These are phyloP conservation scores for Primulina huaijiensis DNA, from an alignment of 257 asterid species.

Conservation along the genomic window DNA sequence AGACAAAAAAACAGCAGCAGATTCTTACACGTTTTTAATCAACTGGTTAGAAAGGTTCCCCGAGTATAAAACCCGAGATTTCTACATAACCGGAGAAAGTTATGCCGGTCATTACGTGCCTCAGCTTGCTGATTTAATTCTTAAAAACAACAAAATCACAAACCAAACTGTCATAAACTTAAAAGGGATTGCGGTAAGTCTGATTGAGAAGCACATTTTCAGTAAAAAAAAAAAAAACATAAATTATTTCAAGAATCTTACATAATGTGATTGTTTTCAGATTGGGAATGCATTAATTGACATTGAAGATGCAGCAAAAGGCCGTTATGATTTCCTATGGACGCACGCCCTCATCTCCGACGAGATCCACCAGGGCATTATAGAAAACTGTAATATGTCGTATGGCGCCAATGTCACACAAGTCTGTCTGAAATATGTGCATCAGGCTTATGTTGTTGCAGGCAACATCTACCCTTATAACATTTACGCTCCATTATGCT, in stretches of 20 bases:
- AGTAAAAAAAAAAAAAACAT: background rate
- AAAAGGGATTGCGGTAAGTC: slow-evolving; percentile 56
- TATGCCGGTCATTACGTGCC: slow-evolving; percentile 63
- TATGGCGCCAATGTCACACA: slow-evolving; percentile 3
- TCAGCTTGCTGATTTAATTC: slow-evolving; percentile 52
- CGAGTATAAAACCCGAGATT: slow-evolving; percentile 50
- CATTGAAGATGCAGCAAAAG: slow-evolving; percentile 17
- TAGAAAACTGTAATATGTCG: slow-evolving; percentile 39
- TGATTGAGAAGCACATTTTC: background rate
- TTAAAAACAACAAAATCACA: slow-evolving; percentile 38
- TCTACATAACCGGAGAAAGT: slow-evolving; percentile 58
- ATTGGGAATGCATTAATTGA: slow-evolving; percentile 50
- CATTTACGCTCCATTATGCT: slow-evolving; percentile 43
- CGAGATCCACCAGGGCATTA: slow-evolving; percentile 39
- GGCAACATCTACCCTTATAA: slow-evolving; percentile 29
- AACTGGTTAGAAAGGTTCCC: slow-evolving; percentile 70
- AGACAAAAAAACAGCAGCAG: slow-evolving; percentile 41
- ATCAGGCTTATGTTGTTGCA: background rate
- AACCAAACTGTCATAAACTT: slow-evolving; percentile 43
- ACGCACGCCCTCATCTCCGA: slow-evolving; percentile 47
- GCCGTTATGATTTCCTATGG: slow-evolving; percentile 43
- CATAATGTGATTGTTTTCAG: slow-evolving; percentile 23
- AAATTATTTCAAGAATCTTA: background rate
- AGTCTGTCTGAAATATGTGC: background rate
- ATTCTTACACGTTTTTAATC: slow-evolving; percentile 40